Base-by-base conservation (phyloP, 495 filamentous ascomycete genomes). In the Choiromyces venosus region DNA sequence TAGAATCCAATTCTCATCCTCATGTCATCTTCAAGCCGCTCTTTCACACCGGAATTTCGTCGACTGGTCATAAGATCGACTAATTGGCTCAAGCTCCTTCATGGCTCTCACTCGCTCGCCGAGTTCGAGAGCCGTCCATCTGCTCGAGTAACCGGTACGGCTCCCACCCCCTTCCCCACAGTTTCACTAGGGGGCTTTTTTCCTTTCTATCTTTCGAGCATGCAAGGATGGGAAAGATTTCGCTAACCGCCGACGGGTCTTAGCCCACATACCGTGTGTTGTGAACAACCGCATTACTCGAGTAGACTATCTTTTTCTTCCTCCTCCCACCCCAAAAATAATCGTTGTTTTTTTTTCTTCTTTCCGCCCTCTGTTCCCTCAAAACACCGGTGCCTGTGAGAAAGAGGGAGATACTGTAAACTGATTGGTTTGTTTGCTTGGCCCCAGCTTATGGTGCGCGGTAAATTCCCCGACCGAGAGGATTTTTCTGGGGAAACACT, bases 231-330 rank as follows among this genome's bases (percentile, higher is more conserved):
- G 44, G 70, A 33, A 61, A 33, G 25, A 35, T 71, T 76, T 78
- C 76, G 76, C 76, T 78, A 78, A 78, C 76, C 76, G 73, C 77
- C 79, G 77, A 80, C 78, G 74, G 68, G 69, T 74, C 78, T 79
- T 80, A 77, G 78, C 78, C 69, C 76, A 70, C 75, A 73, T 77
- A 76, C 0, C n/a, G 16, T 44, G 18, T 72, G 69, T 56, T 70
- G 73, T 71, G 74, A 56, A 68, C 73, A 21, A 68, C 71, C 69
- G n/a, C 44, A n/a, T 52, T 52, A 70, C 72, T 67, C 33, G 46
- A 76, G 74, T 74, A 76, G 74, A 72, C 74, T 74, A 76, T 74
- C 61, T 74, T 67, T 74, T 71, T 40, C 65, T 38, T 12, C 37
- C 64, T 67, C 71, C 74, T 75, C 61, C 66, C 70, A 29, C 56